Conservation (phyloP, 2,329 filamentous ascomycete genomes). For the Lachnellula cervina region DNA sequence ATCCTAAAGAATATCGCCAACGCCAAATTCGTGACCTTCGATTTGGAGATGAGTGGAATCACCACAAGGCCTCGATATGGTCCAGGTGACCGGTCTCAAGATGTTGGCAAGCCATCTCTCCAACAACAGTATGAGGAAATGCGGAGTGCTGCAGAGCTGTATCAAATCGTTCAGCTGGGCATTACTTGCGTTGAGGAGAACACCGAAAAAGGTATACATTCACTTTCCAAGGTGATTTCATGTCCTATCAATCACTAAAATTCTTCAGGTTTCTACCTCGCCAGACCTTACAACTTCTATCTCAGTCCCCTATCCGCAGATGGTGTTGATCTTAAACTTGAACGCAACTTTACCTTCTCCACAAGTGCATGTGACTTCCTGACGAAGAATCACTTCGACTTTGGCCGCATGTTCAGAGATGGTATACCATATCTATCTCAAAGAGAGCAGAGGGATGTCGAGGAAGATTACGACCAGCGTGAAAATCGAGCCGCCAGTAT, state of each 20-base stretch:
- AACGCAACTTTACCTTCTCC: slow-evolving; percentile 49
- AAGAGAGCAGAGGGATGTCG: slow-evolving; percentile 47
- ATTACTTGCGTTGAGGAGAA: slow-evolving; percentile 60
- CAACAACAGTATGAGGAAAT: slow-evolving; percentile 58
- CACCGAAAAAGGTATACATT: slow-evolving; percentile 38
- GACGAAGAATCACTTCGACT: slow-evolving; percentile 51
- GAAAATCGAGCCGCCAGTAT: slow-evolving; percentile 23
- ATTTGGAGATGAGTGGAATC: slow-evolving; percentile 64
- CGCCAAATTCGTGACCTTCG: slow-evolving; percentile 58
- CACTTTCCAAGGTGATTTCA: background rate
- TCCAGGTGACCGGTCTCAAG: slow-evolving; percentile 27
- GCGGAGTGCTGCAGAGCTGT: slow-evolving; percentile 56
- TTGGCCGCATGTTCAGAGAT: slow-evolving; percentile 48
- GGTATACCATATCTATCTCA: slow-evolving; percentile 61
- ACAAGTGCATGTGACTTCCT: slow-evolving; percentile 54
- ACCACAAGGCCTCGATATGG: slow-evolving; percentile 33
- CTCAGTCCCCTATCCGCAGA: slow-evolving; percentile 50
- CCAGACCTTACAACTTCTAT: slow-evolving; percentile 61
- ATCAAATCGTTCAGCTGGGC: slow-evolving; percentile 62
- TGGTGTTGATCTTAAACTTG: slow-evolving; percentile 46
- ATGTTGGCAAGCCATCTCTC: slow-evolving; percentile 44
- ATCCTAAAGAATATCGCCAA: slow-evolving; percentile 54
- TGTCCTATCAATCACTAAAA: slow-evolving; percentile 3
- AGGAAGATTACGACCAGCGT: slow-evolving; percentile 31
- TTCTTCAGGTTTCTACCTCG: slow-evolving; percentile 44